Evolutionary conservation across 2,329 filamentous ascomycete genomes (phyloP).

Genomic region (Colletotrichum filicis): DNA sequence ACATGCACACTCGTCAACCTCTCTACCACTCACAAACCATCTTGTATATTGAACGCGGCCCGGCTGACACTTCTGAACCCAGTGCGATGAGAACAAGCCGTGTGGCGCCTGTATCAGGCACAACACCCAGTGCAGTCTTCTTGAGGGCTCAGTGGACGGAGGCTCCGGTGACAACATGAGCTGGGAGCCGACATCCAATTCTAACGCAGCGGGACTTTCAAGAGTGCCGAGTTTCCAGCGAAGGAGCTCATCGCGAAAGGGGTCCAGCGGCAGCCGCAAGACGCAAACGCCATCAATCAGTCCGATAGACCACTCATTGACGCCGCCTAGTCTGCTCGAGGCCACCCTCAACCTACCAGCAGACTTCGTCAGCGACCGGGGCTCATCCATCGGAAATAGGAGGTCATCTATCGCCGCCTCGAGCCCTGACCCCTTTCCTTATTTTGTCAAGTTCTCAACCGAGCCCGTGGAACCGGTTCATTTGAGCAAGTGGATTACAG

Average conservation of each 20-base stretch:
- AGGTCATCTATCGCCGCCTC: constrained; percentile 17
- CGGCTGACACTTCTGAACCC: constrained; percentile 15
- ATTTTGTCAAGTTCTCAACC: constrained; percentile 40
- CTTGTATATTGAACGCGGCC: background rate
- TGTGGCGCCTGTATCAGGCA: constrained; percentile 50
- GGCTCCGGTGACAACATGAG: constrained; percentile 13
- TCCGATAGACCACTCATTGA: constrained; percentile 13
- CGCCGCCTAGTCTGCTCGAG: constrained; percentile 16
- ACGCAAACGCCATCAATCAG: constrained; percentile 17
- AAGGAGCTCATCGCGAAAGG: constrained; percentile 3
- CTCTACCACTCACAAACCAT: background rate
- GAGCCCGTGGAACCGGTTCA: constrained; percentile 33
- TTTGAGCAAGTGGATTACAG: constrained; percentile 44
- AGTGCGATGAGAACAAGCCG: constrained; percentile 52
- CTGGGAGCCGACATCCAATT: background rate
- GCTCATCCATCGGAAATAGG: background rate
- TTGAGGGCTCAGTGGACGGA: constrained; percentile 26
- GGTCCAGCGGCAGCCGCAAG: constrained; percentile 12
- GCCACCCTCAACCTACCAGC: constrained; percentile 1
- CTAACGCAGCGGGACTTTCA: background rate
- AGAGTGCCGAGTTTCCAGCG: constrained; percentile 6
- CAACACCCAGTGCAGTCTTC: constrained; percentile 46
- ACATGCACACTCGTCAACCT: background rate
- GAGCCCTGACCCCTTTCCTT: constrained; percentile 33
- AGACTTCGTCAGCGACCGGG: constrained; percentile 18